Percentiles rank a stretch among this genome's conserved stretches.
phyloP scores from a whole-genome alignment of 495 filamentous ascomycete genomes.

The Neurospora sp. region DNA sequence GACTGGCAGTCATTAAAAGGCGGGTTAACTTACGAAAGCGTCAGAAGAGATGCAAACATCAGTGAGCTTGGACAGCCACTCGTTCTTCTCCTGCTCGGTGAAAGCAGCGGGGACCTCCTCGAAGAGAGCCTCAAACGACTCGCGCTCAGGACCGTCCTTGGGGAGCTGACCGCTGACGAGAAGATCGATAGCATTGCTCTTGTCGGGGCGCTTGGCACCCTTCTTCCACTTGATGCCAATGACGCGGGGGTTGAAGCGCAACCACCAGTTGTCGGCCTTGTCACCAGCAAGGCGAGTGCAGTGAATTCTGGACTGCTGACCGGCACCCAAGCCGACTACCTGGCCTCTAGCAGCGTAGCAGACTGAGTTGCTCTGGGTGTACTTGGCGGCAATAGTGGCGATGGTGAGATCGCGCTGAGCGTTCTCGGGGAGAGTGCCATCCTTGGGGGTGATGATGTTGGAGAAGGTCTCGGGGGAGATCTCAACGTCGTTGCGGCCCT shows the following conservation, averaged over 20 bases:
- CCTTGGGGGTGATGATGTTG: slow-evolving; percentile 75
- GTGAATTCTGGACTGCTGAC: slow-evolving; percentile 95
- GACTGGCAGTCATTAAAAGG: neutral
- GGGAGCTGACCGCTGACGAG: slow-evolving; percentile 84
- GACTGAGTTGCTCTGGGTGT: slow-evolving; percentile 96
- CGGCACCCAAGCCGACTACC: slow-evolving; percentile 86
- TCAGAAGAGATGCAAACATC: slow-evolving; percentile 85
- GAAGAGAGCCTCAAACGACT: slow-evolving; percentile 79
- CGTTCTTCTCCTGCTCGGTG: slow-evolving; percentile 70
- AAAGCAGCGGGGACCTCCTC: slow-evolving; percentile 82
- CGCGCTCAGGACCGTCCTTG: slow-evolving; percentile 67
- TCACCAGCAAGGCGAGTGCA: slow-evolving; percentile 97
- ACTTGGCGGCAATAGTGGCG: slow-evolving; percentile 93
- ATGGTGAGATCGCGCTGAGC: slow-evolving; percentile 87
- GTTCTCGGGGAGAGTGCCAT: slow-evolving; percentile 59
- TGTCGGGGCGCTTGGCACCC: slow-evolving; percentile 89
- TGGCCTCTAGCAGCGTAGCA: slow-evolving; percentile 96
- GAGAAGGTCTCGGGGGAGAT: slow-evolving; percentile 80
- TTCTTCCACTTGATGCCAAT: slow-evolving; percentile 91
- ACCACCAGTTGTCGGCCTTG: slow-evolving; percentile 99
- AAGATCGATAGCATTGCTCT: slow-evolving; percentile 95
- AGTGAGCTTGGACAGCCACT: slow-evolving; percentile 69
- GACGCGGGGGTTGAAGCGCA: slow-evolving; percentile 85
- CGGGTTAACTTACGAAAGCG: slow-evolving; percentile 67
- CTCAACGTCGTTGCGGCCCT: slow-evolving; percentile 83